A percentile compares a stretch with the other conserved stretches of the same genome.
Conservation (phyloP, 495 filamentous ascomycete genomes). For the Penicillium daleae region DNA sequence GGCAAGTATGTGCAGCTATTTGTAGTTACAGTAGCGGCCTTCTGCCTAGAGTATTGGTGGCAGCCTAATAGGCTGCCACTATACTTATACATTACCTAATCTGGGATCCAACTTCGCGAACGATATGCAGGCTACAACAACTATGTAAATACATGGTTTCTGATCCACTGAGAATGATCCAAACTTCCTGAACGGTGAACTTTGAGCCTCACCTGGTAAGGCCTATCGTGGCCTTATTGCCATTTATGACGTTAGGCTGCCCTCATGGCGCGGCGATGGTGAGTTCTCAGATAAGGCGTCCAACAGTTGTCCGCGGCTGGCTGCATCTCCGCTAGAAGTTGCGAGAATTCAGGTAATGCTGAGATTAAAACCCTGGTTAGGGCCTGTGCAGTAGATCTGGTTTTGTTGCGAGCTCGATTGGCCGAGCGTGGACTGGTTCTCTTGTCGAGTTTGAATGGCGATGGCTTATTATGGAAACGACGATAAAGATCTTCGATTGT, state of each 20-base stretch:
- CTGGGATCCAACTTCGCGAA: too few species aligned
- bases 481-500: conserved; percentile 23
- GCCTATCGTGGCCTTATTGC: conserved; percentile 3
- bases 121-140: too few species aligned
- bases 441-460: conserved; percentile 15
- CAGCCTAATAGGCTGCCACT: too few species aligned
- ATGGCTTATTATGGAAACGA: conserved; percentile 19
- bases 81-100: too few species aligned
- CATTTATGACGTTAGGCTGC: conserved; percentile 1
- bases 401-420: too few species aligned
- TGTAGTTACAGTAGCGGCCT: too few species aligned
- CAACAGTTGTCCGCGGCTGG: conserved; percentile 10
- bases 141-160: too few species aligned
- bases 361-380: conserved; percentile 5
- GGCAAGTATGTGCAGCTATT: too few species aligned
- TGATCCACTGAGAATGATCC: neutral
- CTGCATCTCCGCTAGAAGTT: conserved; percentile 13
- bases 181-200: conserved; percentile 1
- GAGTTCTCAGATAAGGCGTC: conserved; percentile 1
- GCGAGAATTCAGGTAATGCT: conserved; percentile 10
- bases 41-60: too few species aligned
- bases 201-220: conserved; percentile 12
- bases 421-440: neutral
- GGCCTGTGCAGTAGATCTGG: too few species aligned
- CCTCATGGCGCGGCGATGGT: conserved; percentile 11